These are phyloP conservation scores for Leucocoprinus leucothites DNA, from an alignment of 768 basidiomycete species.

Conservation along the genomic window DNA sequence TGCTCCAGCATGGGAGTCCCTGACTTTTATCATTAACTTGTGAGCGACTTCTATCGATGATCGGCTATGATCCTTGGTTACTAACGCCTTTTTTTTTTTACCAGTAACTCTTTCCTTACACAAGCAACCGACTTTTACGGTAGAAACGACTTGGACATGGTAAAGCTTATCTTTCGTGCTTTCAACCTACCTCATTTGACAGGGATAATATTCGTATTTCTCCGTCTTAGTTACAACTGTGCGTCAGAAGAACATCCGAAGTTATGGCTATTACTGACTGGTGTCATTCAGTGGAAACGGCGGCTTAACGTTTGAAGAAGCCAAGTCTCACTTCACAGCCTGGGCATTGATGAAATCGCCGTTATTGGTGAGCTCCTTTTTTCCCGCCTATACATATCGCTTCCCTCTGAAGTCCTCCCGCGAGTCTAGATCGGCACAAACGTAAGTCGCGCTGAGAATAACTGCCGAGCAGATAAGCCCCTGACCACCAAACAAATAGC, in stretches of 20 bases:
- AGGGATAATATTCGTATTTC: neutral
- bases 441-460: conserved; percentile 18
- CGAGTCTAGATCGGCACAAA: conserved; percentile 13
- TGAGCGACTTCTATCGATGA: conserved; percentile 25
- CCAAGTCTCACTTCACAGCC: conserved; percentile 67
- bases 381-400: conserved; percentile 1
- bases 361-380: conserved; percentile 42
- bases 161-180: conserved; percentile 25
- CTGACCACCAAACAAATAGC: neutral
- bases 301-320: conserved; percentile 57
- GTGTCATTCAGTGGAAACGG: conserved; percentile 52
- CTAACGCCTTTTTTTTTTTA: conserved; percentile 1
- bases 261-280: conserved; percentile 3
- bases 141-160: conserved; percentile 69
- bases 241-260: conserved; percentile 16
- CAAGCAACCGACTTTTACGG: conserved; percentile 66
- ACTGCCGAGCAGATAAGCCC: neutral
- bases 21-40: conserved; percentile 54
- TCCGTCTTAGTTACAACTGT: conserved; percentile 51
- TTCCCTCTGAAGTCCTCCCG: neutral
- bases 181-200: conserved; percentile 6
- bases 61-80: neutral
- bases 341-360: conserved; percentile 74
- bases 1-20: conserved; percentile 44
- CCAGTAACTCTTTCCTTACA: conserved; percentile 61